Base-by-base conservation (phyloP, 345 rosid genomes). In the Moricandia arvensis region DNA sequence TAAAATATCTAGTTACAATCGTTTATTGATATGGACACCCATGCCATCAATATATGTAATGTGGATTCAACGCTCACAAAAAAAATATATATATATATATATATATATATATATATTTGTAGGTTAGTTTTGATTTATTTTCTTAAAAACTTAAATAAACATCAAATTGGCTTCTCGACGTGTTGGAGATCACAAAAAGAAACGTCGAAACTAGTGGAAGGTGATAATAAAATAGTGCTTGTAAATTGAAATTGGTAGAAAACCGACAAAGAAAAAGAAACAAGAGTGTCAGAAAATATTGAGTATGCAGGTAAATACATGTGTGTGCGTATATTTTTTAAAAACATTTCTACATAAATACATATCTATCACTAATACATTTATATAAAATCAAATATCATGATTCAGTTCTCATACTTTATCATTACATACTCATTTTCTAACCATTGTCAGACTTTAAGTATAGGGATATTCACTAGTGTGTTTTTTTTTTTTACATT, bases 181-280 rank as follows among this genome's bases (percentile, higher is more conserved):
- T 58, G 63, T 77, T 71, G 76, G 80, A 77, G 60, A 59, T 65
- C 34, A 71, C 80, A 47, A 77, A 71, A 77, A 65, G 80, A 77
- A 71, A 77, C 76, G 72, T 77, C 58, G 80, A 77, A 16, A 77
- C 8, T 77, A 77, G 80, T 17, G 73, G 72, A 4, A 59, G 1
- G 2, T 63, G 5, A 10, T 17, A 8, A 8, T 13, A 26, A 29
- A 35, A 55, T 45, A 45, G 34, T 15, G 63, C 4, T 69, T 18
- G 65, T 63, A 65, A 63, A 34, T 24, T 63, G 71, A 57, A 69
- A 13, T n/a, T 29, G 13, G 58, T 27, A 21, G 29, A 33, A 34
- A 58, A 12, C 76, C 80, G 76, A 77, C 72, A 71, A 29, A 4
- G 51, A 45, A 77, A 71, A 71, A 33, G 72, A 66, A 77, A 77